A percentile compares a stretch with the other conserved stretches of the same genome.
These are phyloP conservation scores for Catunica adiposa DNA, from an alignment of 2,329 filamentous ascomycete genomes.

Conservation along the genomic window DNA sequence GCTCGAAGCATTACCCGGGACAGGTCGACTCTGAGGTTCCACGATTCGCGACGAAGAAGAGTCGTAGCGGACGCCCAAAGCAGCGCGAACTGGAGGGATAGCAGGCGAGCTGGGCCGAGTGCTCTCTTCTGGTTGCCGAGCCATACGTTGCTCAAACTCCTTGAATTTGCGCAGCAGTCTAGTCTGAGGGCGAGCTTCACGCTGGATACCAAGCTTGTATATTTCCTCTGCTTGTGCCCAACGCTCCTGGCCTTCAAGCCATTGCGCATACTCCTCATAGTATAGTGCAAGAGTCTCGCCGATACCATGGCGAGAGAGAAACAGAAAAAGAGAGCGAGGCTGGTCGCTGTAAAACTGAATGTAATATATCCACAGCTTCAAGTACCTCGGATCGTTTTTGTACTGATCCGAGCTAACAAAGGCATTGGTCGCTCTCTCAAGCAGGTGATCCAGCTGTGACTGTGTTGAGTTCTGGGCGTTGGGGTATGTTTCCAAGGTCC, in stretches of 20 bases:
- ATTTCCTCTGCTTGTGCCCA: conserved; percentile 91
- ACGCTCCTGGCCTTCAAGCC: conserved; percentile 68
- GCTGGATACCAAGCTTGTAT: conserved; percentile 76
- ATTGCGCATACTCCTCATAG: conserved; percentile 92
- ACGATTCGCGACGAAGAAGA: conserved; percentile 32
- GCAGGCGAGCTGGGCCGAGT: conserved; percentile 66
- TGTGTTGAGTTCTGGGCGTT: conserved; percentile 81
- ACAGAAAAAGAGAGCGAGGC: conserved; percentile 85
- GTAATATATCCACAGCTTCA: conserved; percentile 88
- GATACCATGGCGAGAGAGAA: conserved; percentile 72
- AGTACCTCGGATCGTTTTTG: conserved; percentile 85
- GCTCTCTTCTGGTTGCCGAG: conserved; percentile 42
- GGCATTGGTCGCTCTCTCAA: conserved; percentile 82
- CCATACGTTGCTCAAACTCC: conserved; percentile 69
- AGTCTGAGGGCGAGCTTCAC: conserved; percentile 67
- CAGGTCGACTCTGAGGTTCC: conserved; percentile 51
- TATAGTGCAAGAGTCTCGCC: conserved; percentile 78
- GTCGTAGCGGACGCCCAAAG: conserved; percentile 71
- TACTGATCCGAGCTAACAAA: conserved; percentile 79
- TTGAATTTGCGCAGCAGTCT: conserved; percentile 75
- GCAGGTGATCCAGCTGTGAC: conserved; percentile 73
- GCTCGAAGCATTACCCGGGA: conserved; percentile 27
- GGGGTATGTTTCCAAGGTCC: conserved; percentile 90
- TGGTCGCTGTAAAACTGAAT: conserved; percentile 83
- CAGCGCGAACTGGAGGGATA: conserved; percentile 65